Evolutionary conservation across 257 asterid genomes (phyloP).

Genomic region (Ilex asprella): DNA sequence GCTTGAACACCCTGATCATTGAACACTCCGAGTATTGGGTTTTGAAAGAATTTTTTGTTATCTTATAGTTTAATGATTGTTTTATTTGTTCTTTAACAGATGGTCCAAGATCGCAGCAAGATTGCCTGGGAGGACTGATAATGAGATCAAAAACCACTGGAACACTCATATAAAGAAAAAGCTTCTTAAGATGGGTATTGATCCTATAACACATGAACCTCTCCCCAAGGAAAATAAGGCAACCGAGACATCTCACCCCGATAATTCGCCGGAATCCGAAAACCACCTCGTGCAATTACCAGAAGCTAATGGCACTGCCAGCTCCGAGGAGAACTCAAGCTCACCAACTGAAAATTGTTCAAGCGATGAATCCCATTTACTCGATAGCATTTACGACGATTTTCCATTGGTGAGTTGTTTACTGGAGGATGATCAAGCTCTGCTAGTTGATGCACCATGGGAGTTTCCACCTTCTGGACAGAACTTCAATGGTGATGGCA

Average conservation of each 20-base stretch:
- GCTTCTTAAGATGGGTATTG: slow-evolving; percentile 81
- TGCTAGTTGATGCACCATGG: slow-evolving; percentile 30
- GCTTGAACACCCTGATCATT: too few relatives aligned
- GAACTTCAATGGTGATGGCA: slow-evolving; percentile 7
- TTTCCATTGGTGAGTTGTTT: slow-evolving; percentile 49
- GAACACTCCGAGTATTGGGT: too few relatives aligned
- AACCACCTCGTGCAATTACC: slow-evolving; percentile 10
- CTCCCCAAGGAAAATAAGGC: slow-evolving; percentile 28
- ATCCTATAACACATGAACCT: slow-evolving; percentile 80
- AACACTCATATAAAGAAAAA: slow-evolving; percentile 92
- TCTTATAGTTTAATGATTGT: too few relatives aligned
- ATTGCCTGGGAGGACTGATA: slow-evolving; percentile 88
- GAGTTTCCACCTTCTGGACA: slow-evolving; percentile 24
- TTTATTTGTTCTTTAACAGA: slow-evolving; percentile 17
- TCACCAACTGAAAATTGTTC: slow-evolving; percentile 48
- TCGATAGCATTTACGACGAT: slow-evolving; percentile 22
- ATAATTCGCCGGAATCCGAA: slow-evolving; percentile 5
- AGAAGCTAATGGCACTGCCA: slow-evolving; percentile 11
- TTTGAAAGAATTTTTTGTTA: too few relatives aligned
- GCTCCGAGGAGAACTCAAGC: slow-evolving; percentile 27
- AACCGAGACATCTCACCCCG: not conserved
- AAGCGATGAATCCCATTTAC: slow-evolving; percentile 35
- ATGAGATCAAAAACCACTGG: slow-evolving; percentile 95
- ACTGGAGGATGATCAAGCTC: slow-evolving; percentile 38
- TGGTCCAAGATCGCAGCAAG: slow-evolving; percentile 91